These are phyloP conservation scores for Conidiobolus incongruus DNA, from an alignment of 371 early-diverging fungal genomes.

Conservation along the genomic window DNA sequence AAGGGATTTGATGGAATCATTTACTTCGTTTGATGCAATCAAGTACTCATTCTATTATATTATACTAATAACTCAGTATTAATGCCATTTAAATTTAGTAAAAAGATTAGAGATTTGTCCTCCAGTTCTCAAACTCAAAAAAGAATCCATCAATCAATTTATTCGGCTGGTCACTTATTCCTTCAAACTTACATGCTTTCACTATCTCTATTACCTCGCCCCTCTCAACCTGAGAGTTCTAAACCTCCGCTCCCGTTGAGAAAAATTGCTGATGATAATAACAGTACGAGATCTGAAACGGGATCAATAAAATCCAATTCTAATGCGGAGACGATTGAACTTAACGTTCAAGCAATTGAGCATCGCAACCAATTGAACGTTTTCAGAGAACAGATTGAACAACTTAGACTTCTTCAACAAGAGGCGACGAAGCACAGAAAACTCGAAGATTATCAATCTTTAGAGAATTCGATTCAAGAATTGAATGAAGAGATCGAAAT, in stretches of 20 bases:
- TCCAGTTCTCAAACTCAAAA: not conserved
- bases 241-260: too few species aligned
- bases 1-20: slow-evolving; percentile 33
- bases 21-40: slow-evolving; percentile 31
- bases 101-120: not conserved
- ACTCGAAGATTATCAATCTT: slow-evolving; percentile 57
- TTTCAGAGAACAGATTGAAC: slow-evolving; percentile 38
- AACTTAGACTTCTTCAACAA: slow-evolving; percentile 38
- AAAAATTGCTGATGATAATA: too few species aligned
- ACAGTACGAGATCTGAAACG: too few species aligned
- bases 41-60: slow-evolving; percentile 20
- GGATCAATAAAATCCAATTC: too few species aligned
- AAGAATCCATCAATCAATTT: slow-evolving; percentile 10
- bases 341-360: slow-evolving; percentile 8
- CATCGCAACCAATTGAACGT: slow-evolving; percentile 30
- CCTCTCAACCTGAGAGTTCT: too few species aligned
- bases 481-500: slow-evolving; percentile 38
- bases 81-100: not conserved
- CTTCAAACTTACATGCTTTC: slow-evolving; percentile 76
- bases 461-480: slow-evolving; percentile 46
- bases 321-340: not conserved
- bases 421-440: slow-evolving; percentile 53
- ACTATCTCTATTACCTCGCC: slow-evolving; percentile 55
- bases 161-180: slow-evolving; percentile 43
- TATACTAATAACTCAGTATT: not conserved